phyloP scores from a whole-genome alignment of 345 rosid species.

The Rubroshorea leprosula region DNA sequence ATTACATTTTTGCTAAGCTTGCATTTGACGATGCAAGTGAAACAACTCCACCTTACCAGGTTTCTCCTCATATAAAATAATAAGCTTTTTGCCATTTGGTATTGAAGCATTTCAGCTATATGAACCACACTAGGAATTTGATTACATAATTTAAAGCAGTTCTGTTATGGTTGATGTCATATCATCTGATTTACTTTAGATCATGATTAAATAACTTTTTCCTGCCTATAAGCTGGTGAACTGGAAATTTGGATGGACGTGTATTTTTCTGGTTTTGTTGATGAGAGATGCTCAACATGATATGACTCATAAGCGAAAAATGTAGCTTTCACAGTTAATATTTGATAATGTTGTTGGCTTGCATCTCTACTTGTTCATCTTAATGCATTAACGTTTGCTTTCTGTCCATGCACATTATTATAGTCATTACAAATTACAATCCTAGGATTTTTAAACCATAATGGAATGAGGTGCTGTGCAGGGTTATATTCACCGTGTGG shows the following conservation, averaged over 20 bases:
- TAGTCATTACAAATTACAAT: not conserved
- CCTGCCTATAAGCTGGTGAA: no score
- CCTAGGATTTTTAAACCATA: not conserved
- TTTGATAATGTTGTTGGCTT: not conserved
- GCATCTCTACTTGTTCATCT: not conserved
- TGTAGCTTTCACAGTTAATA: no score
- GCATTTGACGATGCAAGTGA: slow-evolving; percentile 29
- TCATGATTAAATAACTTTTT: no score
- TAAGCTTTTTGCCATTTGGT: not conserved
- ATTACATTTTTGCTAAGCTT: slow-evolving; percentile 46
- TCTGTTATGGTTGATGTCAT: not conserved
- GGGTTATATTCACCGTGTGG: slow-evolving; percentile 79
- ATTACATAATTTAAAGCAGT: no score
- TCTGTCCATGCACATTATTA: not conserved
- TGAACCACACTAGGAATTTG: no score
- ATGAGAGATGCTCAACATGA: no score
- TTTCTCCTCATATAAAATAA: slow-evolving; percentile 16
- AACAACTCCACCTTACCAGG: slow-evolving; percentile 38
- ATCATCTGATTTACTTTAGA: not conserved
- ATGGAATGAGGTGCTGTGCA: slow-evolving; percentile 22
- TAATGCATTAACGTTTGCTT: no score
- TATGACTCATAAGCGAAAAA: no score
- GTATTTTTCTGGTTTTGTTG: no score
- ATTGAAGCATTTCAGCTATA: not conserved
- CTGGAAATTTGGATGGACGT: no score